Evolutionary conservation across 352 stramenopile genomes (phyloP).

Genomic region (Blastocystis sp.): DNA sequence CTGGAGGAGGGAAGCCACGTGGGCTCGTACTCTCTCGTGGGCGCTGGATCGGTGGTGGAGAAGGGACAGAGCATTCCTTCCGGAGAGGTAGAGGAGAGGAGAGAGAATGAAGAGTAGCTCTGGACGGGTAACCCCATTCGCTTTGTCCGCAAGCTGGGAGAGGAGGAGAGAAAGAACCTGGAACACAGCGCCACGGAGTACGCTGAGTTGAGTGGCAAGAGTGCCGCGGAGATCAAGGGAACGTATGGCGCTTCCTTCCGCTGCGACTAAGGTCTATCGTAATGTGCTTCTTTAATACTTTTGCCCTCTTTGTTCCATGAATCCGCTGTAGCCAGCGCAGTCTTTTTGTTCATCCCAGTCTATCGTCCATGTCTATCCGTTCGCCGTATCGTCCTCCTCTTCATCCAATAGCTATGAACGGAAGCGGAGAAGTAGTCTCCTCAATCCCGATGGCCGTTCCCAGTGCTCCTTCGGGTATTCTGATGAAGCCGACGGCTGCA

Average conservation of each 20-base stretch:
- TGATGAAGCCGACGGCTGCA: slow-evolving; percentile 36
- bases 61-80: slow-evolving; percentile 82
- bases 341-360: not conserved
- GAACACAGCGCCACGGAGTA: slow-evolving; percentile 62
- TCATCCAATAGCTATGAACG: too few relatives aligned
- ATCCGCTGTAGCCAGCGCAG: not conserved
- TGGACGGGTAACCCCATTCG: slow-evolving; percentile 63
- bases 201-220: slow-evolving; percentile 46
- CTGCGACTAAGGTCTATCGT: slow-evolving; percentile 58
- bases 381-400: too few relatives aligned
- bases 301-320: slow-evolving; percentile 35
- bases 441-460: too few relatives aligned
- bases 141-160: slow-evolving; percentile 60
- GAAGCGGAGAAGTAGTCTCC: too few relatives aligned
- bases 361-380: not conserved
- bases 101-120: slow-evolving; percentile 20
- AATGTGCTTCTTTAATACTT: slow-evolving; percentile 61
- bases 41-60: slow-evolving; percentile 87
- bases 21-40: slow-evolving; percentile 88
- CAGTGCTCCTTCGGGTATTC: not conserved
- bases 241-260: slow-evolving; percentile 55
- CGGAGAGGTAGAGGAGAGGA: slow-evolving; percentile 77
- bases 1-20: slow-evolving; percentile 86
- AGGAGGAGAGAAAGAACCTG: slow-evolving; percentile 50
- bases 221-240: slow-evolving; percentile 58